Percentiles rank a stretch among this genome's conserved stretches.
These are phyloP conservation scores for Aspergillus bridgeri DNA, from an alignment of 495 filamentous ascomycete species.

Conservation along the genomic window DNA sequence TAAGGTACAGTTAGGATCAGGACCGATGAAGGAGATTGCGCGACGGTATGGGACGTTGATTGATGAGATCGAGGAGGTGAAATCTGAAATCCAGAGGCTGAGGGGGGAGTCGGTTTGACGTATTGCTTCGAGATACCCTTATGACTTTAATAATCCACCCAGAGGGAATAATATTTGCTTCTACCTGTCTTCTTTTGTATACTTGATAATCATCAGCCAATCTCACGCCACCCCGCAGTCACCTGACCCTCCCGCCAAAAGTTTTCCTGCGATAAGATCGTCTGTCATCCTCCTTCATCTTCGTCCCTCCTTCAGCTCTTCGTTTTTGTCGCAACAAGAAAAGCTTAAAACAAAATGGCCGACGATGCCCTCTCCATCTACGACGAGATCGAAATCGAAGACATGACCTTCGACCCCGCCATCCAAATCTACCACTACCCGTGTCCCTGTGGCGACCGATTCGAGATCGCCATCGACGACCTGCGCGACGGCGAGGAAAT, in stretches of 20 bases:
- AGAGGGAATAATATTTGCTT: background rate
- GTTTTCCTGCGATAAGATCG: conserved; percentile 23
- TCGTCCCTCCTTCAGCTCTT: background rate
- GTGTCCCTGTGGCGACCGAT: conserved; percentile 95
- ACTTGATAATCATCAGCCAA: no score
- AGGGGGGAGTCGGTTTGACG: conserved; percentile 16
- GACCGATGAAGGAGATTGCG: conserved; percentile 56
- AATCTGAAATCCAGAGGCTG: conserved; percentile 55
- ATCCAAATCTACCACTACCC: conserved; percentile 91
- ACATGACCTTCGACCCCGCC: conserved; percentile 87
- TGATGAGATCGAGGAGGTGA: conserved; percentile 51
- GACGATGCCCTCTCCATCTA: conserved; percentile 75
- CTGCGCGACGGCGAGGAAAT: conserved; percentile 86
- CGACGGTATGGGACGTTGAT: conserved; percentile 55
- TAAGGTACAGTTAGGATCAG: conserved; percentile 30
- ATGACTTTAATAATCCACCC: background rate
- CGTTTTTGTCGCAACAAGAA: background rate
- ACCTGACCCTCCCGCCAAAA: conserved; percentile 32
- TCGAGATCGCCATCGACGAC: conserved; percentile 86
- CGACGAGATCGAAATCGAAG: conserved; percentile 99
- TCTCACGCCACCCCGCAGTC: conserved; percentile 15
- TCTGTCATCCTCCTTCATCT: conserved; percentile 1
- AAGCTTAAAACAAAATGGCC: conserved; percentile 61
- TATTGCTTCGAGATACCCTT: conserved; percentile 4
- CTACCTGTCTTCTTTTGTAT: no score